These are phyloP conservation scores for Cornus suecica DNA, from an alignment of 148 eudicot species.

Conservation along the genomic window DNA sequence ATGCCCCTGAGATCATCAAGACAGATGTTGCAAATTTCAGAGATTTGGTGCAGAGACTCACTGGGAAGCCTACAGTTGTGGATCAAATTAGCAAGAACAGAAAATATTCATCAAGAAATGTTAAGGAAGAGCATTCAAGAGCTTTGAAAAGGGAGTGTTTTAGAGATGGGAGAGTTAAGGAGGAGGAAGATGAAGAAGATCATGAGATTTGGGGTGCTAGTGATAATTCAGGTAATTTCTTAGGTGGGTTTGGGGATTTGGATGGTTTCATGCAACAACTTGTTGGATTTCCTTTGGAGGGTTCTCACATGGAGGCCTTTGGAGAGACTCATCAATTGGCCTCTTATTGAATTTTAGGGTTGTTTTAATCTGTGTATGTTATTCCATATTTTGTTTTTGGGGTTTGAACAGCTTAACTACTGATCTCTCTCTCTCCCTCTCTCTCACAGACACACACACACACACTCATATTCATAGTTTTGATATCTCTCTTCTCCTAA, in stretches of 20 bases:
- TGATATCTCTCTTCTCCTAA: neutral
- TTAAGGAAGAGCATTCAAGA: neutral
- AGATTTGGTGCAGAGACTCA: constrained; percentile 66
- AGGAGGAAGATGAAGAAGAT: constrained; percentile 46
- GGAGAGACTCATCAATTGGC: constrained; percentile 20
- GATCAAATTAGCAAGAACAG: neutral
- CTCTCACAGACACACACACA: neutral
- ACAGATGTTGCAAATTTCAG: constrained; percentile 69
- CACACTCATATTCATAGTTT: neutral
- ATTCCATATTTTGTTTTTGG: neutral
- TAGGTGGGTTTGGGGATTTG: constrained; percentile 45
- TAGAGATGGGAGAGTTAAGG: constrained; percentile 38
- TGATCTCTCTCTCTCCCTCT: neutral
- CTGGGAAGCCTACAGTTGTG: constrained; percentile 51
- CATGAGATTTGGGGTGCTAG: constrained; percentile 22
- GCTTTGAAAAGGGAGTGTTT: constrained; percentile 15
- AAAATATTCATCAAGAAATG: neutral
- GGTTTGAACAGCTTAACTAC: neutral
- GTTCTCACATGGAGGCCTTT: constrained; percentile 32
- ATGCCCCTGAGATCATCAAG: constrained; percentile 73
- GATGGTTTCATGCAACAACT: constrained; percentile 53
- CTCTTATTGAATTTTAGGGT: neutral
- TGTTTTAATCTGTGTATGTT: neutral
- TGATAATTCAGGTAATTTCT: constrained; percentile 58
- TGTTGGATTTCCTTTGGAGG: constrained; percentile 40